Percentiles rank a stretch among this genome's conserved stretches.
phyloP scores from a whole-genome alignment of 1,284 basidiomycete genomes.

The Boletus sp. region DNA sequence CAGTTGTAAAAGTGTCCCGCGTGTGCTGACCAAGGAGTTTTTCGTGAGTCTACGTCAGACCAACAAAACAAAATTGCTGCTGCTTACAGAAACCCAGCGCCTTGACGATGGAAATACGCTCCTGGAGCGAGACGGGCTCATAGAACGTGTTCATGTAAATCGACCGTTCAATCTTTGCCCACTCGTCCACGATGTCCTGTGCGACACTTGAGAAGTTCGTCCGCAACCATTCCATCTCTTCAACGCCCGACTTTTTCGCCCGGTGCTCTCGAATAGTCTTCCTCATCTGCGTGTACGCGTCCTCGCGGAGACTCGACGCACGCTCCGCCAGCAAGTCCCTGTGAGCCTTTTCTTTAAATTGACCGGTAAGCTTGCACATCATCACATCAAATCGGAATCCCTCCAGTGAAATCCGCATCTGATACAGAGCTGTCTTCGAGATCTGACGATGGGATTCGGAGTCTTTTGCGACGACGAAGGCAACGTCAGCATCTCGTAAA shows the following conservation, averaged over 20 bases:
- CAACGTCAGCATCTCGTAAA: conserved; percentile 39
- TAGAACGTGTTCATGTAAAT: conserved; percentile 38
- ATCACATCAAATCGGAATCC: conserved; percentile 31
- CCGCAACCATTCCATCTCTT: conserved; percentile 37
- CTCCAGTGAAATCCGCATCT: conserved; percentile 37
- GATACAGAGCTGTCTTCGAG: conserved; percentile 36
- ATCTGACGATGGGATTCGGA: conserved; percentile 38
- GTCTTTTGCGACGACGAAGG: conserved; percentile 35
- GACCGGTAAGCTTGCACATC: conserved; percentile 23
- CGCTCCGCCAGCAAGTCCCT: conserved; percentile 10
- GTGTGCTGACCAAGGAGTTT: conserved; percentile 25
- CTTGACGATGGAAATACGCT: conserved; percentile 41
- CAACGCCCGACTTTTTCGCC: conserved; percentile 15
- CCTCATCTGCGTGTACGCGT: conserved; percentile 11
- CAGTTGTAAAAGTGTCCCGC: conserved; percentile 47
- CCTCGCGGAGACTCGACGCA: conserved; percentile 1
- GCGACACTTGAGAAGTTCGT: conserved; percentile 33
- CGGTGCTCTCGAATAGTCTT: conserved; percentile 13
- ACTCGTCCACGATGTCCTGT: conserved; percentile 36
- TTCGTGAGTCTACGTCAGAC: background rate
- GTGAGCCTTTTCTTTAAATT: conserved; percentile 11
- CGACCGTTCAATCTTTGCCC: conserved; percentile 31
- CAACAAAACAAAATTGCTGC: background rate
- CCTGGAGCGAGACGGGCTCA: conserved; percentile 40
- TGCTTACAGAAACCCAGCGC: conserved; percentile 38